Percentiles rank a stretch among this genome's conserved stretches.
Evolutionary conservation across 495 filamentous ascomycete species (phyloP).

Genomic region (Penicillium bovifimosum): DNA sequence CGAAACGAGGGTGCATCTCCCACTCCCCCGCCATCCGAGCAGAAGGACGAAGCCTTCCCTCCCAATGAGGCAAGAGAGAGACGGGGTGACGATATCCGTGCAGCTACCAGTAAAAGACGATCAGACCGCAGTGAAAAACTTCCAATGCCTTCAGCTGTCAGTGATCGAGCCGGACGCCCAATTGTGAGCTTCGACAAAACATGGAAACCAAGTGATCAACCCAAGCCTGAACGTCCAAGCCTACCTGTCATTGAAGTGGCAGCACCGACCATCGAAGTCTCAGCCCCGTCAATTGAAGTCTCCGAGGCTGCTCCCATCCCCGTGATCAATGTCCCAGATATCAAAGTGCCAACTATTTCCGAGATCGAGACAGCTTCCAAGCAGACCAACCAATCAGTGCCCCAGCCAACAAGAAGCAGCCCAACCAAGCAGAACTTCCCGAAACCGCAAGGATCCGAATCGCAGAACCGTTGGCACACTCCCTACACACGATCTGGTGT

Average conservation of each 20-base stretch:
- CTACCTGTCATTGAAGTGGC: slow-evolving; percentile 41
- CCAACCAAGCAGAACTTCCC: slow-evolving; percentile 15
- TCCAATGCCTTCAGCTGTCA: slow-evolving; percentile 80
- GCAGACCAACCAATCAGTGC: slow-evolving; percentile 15
- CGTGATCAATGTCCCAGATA: slow-evolving; percentile 57
- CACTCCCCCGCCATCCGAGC: slow-evolving; percentile 19
- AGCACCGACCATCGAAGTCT: slow-evolving; percentile 25
- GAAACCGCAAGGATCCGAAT: slow-evolving; percentile 21
- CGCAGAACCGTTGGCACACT: slow-evolving; percentile 33
- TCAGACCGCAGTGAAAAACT: slow-evolving; percentile 80
- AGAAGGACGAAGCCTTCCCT: slow-evolving; percentile 22
- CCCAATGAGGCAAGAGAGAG: slow-evolving; percentile 74
- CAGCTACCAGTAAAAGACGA: slow-evolving; percentile 84
- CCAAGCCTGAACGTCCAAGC: slow-evolving; percentile 16
- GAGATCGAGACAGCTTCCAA: slow-evolving; percentile 22
- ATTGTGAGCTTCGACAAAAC: slow-evolving; percentile 88
- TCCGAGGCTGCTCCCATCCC: slow-evolving; percentile 52
- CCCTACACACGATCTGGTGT: slow-evolving; percentile 50
- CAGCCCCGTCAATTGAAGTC: slow-evolving; percentile 32
- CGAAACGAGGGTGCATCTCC: slow-evolving; percentile 49
- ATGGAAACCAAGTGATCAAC: slow-evolving; percentile 60
- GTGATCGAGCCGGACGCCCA: slow-evolving; percentile 74
- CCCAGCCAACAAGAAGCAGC: slow-evolving; percentile 18
- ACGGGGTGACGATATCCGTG: slow-evolving; percentile 75
- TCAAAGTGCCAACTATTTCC: slow-evolving; percentile 38